Percentiles rank a stretch among this genome's conserved stretches.
These are phyloP conservation scores for Pythium biforme DNA, from an alignment of 352 stramenopile species.

Conservation along the genomic window DNA sequence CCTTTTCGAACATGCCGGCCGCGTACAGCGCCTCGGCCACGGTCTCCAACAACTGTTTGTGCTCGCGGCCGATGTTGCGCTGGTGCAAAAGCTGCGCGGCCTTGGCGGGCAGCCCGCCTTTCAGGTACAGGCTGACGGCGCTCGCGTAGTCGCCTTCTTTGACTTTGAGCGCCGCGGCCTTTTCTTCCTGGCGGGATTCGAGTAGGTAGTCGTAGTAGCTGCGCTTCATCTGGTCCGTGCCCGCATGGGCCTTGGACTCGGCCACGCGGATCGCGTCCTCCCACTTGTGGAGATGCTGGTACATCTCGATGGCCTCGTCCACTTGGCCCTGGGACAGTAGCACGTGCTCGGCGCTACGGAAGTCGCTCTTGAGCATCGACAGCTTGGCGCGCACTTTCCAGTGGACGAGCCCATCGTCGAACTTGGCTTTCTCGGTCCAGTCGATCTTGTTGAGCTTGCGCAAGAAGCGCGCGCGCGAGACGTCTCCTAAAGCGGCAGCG, in stretches of 20 bases:
- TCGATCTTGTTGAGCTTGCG: conserved; percentile 91
- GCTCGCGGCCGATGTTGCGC: conserved; percentile 84
- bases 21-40: conserved; percentile 88
- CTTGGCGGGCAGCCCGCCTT: conserved; percentile 90
- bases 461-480: conserved; percentile 86
- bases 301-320: conserved; percentile 94
- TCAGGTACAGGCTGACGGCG: conserved; percentile 92
- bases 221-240: conserved; percentile 86
- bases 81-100: conserved; percentile 86
- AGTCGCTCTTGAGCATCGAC: conserved; percentile 89
- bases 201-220: conserved; percentile 93
- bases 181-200: conserved; percentile 91
- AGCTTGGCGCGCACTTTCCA: conserved; percentile 86
- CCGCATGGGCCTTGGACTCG: conserved; percentile 74
- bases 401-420: conserved; percentile 75
- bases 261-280: conserved; percentile 93
- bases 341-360: conserved; percentile 89
- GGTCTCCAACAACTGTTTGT: conserved; percentile 87
- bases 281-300: conserved; percentile 93
- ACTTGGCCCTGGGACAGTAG: conserved; percentile 90
- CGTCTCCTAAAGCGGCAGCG: conserved; percentile 89
- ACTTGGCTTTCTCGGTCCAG: conserved; percentile 71
- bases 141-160: conserved; percentile 88
- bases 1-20: conserved; percentile 92
- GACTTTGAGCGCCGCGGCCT: conserved; percentile 90